Base-by-base conservation (phyloP, 2,329 filamentous ascomycete species). In the Colletotrichum somersetense region DNA sequence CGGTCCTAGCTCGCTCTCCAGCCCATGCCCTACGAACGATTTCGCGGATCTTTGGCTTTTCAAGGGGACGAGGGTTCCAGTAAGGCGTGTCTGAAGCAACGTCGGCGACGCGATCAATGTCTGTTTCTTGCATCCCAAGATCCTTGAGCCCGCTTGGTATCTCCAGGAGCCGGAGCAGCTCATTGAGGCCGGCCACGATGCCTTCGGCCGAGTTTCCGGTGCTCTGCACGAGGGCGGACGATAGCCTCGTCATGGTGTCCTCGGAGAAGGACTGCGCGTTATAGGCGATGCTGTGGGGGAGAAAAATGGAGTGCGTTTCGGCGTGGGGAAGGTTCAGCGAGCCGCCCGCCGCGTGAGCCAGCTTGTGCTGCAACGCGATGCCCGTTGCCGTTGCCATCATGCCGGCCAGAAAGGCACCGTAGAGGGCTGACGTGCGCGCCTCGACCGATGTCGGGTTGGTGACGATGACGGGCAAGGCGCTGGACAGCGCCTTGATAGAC, bases 1-100 rank as follows among this genome's bases (percentile, higher is more conserved):
- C 83, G n/a, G 83, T 84, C 70, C 80, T 83, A 14, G 88, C 87
- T 50, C 81, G 81, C 77, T 91, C 88, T 2, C 88, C 89, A 55
- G 86, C 87, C 85, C 87, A 90, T 6, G 86, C 86, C 56, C 89
- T 81, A 66, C 89, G 81, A 58, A 90, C 86, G 71, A 89, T 75
- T 78, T 91, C 88, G 56, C 85, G 81, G 53, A 90, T 85, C 1
- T 82, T 82, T 20, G 79, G 82, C 64, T 81, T 83, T 78, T 89
- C 85, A 56, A 91, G 80, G 26, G 80, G 77, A 57, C 89, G 81
- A 1, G 88, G 89, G 76, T 90, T 91, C 81, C 85, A 88, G 77
- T 91, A 91, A 12, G 87, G 85, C 71, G 88, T 89, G 26, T 82
- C 81, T 4, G 88, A 81, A 5, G 88, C 88, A 74, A 89, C 86